Percentiles rank a stretch among this genome's conserved stretches.
Conservation (phyloP, 192 early-diverging fungal species). For the Mycoemilia scoparia region DNA sequence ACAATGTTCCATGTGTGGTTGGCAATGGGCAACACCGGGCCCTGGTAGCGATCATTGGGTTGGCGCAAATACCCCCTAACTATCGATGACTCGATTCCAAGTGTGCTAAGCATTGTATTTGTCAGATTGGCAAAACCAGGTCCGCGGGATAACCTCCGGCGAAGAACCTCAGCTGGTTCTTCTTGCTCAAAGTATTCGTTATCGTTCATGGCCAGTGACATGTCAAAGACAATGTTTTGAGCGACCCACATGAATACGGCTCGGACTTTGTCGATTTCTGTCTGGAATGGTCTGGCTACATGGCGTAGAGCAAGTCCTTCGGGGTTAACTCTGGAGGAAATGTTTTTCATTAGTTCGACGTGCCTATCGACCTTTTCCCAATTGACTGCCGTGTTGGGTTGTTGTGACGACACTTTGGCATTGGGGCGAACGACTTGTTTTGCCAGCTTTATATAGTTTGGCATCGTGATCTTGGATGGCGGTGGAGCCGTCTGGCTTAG, state of each 20-base stretch:
- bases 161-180: conserved; percentile 17
- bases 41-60: conserved; percentile 25
- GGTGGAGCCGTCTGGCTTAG: conserved; percentile 9
- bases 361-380: conserved; percentile 49
- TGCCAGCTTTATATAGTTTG: conserved; percentile 27
- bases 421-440: conserved; percentile 25
- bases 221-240: conserved; percentile 38
- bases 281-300: conserved; percentile 43
- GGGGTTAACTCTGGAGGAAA: conserved; percentile 36
- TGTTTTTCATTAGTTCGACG: conserved; percentile 41
- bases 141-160: conserved; percentile 23
- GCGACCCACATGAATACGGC: conserved; percentile 51
- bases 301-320: conserved; percentile 42
- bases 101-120: conserved; percentile 22
- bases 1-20: conserved; percentile 34
- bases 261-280: conserved; percentile 36
- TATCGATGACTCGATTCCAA: conserved; percentile 24
- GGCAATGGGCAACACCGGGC: conserved; percentile 19
- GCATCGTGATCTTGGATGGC: conserved; percentile 19
- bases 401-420: conserved; percentile 20
- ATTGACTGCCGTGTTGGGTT: conserved; percentile 13
- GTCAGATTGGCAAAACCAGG: conserved; percentile 30
- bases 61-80: conserved; percentile 29
- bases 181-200: conserved; percentile 26
- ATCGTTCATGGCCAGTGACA: conserved; percentile 15